Evolutionary conservation across 345 rosid genomes (phyloP), one percentile per base, ranked within the genome.

Genomic region (Bruguiera gymnorhiza): DNA sequence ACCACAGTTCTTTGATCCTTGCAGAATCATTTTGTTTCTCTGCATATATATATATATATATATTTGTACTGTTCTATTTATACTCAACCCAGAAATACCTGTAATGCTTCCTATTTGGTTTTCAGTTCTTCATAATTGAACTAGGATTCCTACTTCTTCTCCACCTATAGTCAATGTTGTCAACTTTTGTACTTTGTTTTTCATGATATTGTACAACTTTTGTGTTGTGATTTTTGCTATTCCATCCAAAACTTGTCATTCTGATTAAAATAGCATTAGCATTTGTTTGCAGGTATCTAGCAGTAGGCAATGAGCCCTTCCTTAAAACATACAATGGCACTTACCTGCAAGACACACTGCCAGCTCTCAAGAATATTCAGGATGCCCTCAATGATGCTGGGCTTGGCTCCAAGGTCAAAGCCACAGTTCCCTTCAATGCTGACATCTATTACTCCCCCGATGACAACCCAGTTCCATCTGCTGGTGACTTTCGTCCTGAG

Each of bases 341-440:
- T 13, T 85, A 76, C 70, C 29, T 71, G 18, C 68, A 72, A 15
- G 21, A 30, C 70, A 80, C 84, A 24, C 75, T 82, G 34, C 86
- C 86, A 2, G 88, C 88, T 43, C 71, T 85, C 8, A 74, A 19
- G 60, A 82, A 85, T 59, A 66, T 85, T 57, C 84, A 82, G 68
- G 69, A 36, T 5, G 88, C 88, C 53, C 81, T 85, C 23, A 72
- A 72, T 29, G 63, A 70, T 53, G 85, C 84, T 0, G 70, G 75
- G 21, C 57, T 76, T 13, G 73, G 77, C 20, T 70, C 66, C 23
- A 51, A 21, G 20, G 75, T 82, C 51, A 85, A 85, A 73, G 84
- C 74, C 67, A 85, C 86, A 3, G 79, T 82, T 9, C 88, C 88
- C 34, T 69, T 78, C 58, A 85, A 85, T 59, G 84, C 88, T 0